phyloP scores from a whole-genome alignment of 1,139 yeast species.

The Taphrina betulina region DNA sequence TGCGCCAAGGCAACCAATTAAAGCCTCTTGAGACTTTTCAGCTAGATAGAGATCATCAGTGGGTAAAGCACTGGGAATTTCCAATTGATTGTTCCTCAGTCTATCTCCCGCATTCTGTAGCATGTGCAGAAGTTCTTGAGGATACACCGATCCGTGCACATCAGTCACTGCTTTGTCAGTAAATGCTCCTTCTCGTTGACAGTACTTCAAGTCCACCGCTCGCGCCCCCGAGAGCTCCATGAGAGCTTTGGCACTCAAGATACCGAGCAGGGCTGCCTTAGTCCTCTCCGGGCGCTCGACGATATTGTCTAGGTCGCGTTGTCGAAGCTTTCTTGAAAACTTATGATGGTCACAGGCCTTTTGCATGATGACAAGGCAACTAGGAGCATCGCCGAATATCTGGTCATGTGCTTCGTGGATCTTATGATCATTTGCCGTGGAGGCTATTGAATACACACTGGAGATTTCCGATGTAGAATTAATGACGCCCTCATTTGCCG shows the following conservation, averaged over 20 bases:
- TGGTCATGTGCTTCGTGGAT: too few species aligned
- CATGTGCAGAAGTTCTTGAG: conserved; percentile 57
- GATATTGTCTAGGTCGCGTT: conserved; percentile 63
- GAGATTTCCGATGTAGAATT: too few species aligned
- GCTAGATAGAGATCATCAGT: conserved; percentile 78
- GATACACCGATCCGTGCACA: conserved; percentile 80
- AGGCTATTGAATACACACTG: too few species aligned
- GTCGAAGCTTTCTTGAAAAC: conserved; percentile 67
- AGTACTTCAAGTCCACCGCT: conserved; percentile 21
- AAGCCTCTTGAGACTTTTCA: conserved; percentile 65
- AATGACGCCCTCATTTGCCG: too few species aligned
- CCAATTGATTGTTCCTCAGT: conserved; percentile 57
- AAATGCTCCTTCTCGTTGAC: conserved; percentile 12
- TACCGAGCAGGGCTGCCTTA: conserved; percentile 72
- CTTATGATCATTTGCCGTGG: too few species aligned
- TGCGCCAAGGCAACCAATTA: conserved; percentile 79
- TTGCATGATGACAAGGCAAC: conserved; percentile 31
- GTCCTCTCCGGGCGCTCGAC: conserved; percentile 84
- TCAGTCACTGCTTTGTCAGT: conserved; percentile 55
- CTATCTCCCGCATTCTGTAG: conserved; percentile 62
- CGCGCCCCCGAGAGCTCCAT: conserved; percentile 47
- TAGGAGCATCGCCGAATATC: not conserved
- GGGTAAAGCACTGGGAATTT: conserved; percentile 81
- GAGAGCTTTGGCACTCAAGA: conserved; percentile 57
- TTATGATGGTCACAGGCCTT: conserved; percentile 48